Evolutionary conservation across 345 rosid species (phyloP), one percentile per base, ranked within the genome.

Genomic region (Isatis tinctoria): DNA sequence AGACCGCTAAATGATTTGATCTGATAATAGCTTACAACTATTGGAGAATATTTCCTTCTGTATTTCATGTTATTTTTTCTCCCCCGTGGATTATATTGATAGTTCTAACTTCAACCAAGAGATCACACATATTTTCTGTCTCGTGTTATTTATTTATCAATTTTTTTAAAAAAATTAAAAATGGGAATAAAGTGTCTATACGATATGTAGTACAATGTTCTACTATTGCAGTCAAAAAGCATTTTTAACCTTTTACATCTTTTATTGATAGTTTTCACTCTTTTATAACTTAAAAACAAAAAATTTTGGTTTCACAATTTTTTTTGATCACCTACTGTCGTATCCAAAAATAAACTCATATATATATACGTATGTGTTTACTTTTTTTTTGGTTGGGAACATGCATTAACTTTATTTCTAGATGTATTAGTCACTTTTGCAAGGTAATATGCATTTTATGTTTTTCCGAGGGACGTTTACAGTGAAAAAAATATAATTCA

Each of bases 201-300:
- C 45, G 57, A 57, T 54, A 62, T 16, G 30, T 71, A 39, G 76
- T 76, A 57, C 72, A 64, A 54, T 65, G 8, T 70, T 77, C 76
- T 30, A 77, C 80, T 65, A 71, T 77, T 48, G 76, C 80, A 77
- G 80, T 77, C 80, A 77, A 77, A 65, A 77, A 64, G 72, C 67
- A 57, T 14, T 63, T 47, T 48, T 65, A 47, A 70, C 54, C 76
- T 77, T 77, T 77, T 77, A 65, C 72, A 48, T 57, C 76, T 72
- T 74, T 75, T 49, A 48, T 74, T 67, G 71, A 76, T 76, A 77
- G 28, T 70, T 77, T 68, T 64, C 47, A 48, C 24, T 27, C 37
- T 65, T 65, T 77, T 77, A 70, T 48, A 59, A 70, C 62, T 69
- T 33, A 4, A 76, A 75, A 76, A 65, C 67, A 70, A 65, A 28